Evolutionary conservation across 345 rosid species (phyloP), one percentile per base, ranked within the genome.

Genomic region (Eucalyptus cloeziana): DNA sequence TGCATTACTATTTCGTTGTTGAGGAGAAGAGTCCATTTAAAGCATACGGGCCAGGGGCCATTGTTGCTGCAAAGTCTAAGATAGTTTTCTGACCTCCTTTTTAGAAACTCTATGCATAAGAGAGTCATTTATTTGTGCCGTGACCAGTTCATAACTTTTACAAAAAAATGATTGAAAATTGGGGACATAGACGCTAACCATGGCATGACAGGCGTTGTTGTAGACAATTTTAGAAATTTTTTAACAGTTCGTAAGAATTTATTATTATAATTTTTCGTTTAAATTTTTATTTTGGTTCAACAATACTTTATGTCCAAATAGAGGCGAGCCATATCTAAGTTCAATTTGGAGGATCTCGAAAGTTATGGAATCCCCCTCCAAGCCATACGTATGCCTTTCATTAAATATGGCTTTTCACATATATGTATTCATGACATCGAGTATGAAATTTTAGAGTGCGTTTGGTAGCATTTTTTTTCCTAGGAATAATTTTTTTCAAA

Each of bases 121-220:
- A 27, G 17, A 64, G 40, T 64, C 76, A 7, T 13, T 13, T 30
- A 62, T 64, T 64, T 64, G 76, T 62, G 71, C 33, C 14, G 71
- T 13, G 71, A 62, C 0, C 33, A 7, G 71, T 62, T 62, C 8
- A 7, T 4, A 62, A 62, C 71, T 62, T 62, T 2, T n/a, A 30
- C 33, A 3, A 2, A 62, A 30, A 0, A 62, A 3, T 13, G 62
- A 56, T 56, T 0, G 1, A 56, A 56, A 9, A 56, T 56, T 0
- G 0, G 3, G 0, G 0, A 56, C 4, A 24, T 56, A 0, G 1
- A 56, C 0, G 1, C 1, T 56, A 12, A 22, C 0, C 0, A 22
- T 56, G 1, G 27, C 0, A 0, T 22, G 13, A 24, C 0, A 22
- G 0, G 12, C 0, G 0, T 24, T 56, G 30, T 22, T 22, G 30